phyloP scores from a whole-genome alignment of 1,284 basidiomycete genomes.

The Pseudozyma pruni region DNA sequence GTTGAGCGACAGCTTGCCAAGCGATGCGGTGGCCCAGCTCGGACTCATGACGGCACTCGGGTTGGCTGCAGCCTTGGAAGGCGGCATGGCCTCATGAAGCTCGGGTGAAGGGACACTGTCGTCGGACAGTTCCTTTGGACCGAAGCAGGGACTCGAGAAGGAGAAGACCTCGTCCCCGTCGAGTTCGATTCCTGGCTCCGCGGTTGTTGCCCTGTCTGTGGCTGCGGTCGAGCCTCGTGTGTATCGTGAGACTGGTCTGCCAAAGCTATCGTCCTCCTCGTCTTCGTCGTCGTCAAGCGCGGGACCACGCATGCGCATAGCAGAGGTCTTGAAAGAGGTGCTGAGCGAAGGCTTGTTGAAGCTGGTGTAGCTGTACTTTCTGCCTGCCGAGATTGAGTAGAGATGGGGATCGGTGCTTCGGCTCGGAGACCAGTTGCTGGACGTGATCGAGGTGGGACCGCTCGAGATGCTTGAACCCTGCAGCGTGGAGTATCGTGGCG shows the following conservation, averaged over 20 bases:
- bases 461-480: constrained; percentile 55
- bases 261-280: constrained; percentile 53
- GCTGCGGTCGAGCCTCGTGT: constrained; percentile 19
- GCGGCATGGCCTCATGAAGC: constrained; percentile 37
- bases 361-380: constrained; percentile 48
- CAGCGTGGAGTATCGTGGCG: constrained; percentile 38
- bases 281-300: constrained; percentile 47
- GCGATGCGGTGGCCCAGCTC: constrained; percentile 52
- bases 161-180: constrained; percentile 59
- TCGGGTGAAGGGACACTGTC: constrained; percentile 41
- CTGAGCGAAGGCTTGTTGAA: constrained; percentile 57
- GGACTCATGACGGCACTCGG: constrained; percentile 50
- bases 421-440: constrained; percentile 52
- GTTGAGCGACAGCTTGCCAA: constrained; percentile 51
- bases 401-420: constrained; percentile 50
- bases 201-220: constrained; percentile 27
- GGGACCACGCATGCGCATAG: constrained; percentile 54
- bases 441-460: constrained; percentile 45
- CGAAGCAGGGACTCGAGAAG: constrained; percentile 61
- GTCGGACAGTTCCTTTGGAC: constrained; percentile 50
- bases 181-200: constrained; percentile 37
- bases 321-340: constrained; percentile 60
- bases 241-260: constrained; percentile 26
- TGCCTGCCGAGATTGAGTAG: constrained; percentile 50
- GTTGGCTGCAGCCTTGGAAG: constrained; percentile 25